phyloP scores from a whole-genome alignment of 176 grass and related monocot species.

The Rhynchospora tenuis region DNA sequence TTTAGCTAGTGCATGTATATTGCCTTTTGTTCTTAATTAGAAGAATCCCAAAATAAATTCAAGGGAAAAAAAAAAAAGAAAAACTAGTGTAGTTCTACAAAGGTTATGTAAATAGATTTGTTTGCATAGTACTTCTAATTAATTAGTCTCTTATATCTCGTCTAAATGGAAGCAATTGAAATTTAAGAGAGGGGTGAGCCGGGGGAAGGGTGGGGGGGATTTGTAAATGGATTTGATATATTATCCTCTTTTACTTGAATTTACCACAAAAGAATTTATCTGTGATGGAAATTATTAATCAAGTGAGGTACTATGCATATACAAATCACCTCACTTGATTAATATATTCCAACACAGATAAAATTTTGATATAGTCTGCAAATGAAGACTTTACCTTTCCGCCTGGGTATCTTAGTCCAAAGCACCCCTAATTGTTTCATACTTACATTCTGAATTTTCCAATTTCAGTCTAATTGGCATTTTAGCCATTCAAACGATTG shows the following conservation, averaged over 20 bases:
- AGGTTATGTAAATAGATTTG: not conserved
- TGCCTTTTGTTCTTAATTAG: not conserved
- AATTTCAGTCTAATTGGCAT: not conserved
- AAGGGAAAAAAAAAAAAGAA: not conserved
- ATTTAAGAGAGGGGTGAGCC: too few species aligned
- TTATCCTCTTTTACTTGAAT: not conserved
- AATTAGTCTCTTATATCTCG: not conserved
- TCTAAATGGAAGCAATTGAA: not conserved
- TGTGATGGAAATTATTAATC: too few species aligned
- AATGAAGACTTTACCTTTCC: not conserved
- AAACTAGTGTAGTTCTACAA: not conserved
- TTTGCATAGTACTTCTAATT: not conserved
- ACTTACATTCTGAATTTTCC: not conserved
- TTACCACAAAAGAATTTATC: too few species aligned
- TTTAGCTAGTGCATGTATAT: not conserved
- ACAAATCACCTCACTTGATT: too few species aligned
- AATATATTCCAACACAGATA: not conserved
- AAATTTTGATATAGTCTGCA: not conserved
- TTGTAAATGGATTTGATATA: not conserved
- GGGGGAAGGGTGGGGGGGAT: too few species aligned
- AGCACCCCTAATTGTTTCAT: not conserved
- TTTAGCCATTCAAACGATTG: not conserved
- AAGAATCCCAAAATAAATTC: not conserved
- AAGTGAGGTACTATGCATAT: too few species aligned
- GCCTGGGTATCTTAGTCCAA: not conserved